Evolutionary conservation across 257 asterid genomes (phyloP).

Genomic region (Verbascum thapsus): DNA sequence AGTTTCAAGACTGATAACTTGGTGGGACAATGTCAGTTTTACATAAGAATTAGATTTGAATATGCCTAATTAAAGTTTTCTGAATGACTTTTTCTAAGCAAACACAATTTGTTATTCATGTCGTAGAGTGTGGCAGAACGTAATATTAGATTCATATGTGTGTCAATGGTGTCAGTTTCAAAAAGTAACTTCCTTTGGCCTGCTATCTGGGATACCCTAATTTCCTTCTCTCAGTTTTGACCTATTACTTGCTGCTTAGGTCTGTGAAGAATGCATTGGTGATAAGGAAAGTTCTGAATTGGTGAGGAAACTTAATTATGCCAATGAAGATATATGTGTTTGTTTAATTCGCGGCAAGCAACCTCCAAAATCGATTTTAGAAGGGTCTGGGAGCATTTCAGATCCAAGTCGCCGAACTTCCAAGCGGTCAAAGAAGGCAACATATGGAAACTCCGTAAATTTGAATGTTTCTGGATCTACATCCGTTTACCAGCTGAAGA

Average conservation of each 20-base stretch:
- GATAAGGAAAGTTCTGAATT: slow-evolving; percentile 88
- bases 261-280: slow-evolving; percentile 94
- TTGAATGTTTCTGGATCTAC: slow-evolving; percentile 85
- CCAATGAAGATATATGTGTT: slow-evolving; percentile 86
- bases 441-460: slow-evolving; percentile 79
- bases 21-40: background rate
- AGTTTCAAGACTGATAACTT: no score
- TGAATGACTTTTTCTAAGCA: no score
- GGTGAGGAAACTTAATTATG: slow-evolving; percentile 78
- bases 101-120: no score
- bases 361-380: slow-evolving; percentile 91
- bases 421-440: slow-evolving; percentile 86
- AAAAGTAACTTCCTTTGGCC: slow-evolving; percentile 21
- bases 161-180: no score
- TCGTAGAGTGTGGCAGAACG: no score
- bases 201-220: slow-evolving; percentile 16
- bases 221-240: slow-evolving; percentile 21
- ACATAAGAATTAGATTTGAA: slow-evolving; percentile 17
- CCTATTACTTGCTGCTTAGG: slow-evolving; percentile 47
- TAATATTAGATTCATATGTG: background rate
- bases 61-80: background rate
- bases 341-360: slow-evolving; percentile 85
- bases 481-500: slow-evolving; percentile 86
- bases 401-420: slow-evolving; percentile 90
- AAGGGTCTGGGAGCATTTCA: slow-evolving; percentile 65